phyloP scores from a whole-genome alignment of 2,329 filamentous ascomycete genomes.

The Ophiostoma ips region DNA sequence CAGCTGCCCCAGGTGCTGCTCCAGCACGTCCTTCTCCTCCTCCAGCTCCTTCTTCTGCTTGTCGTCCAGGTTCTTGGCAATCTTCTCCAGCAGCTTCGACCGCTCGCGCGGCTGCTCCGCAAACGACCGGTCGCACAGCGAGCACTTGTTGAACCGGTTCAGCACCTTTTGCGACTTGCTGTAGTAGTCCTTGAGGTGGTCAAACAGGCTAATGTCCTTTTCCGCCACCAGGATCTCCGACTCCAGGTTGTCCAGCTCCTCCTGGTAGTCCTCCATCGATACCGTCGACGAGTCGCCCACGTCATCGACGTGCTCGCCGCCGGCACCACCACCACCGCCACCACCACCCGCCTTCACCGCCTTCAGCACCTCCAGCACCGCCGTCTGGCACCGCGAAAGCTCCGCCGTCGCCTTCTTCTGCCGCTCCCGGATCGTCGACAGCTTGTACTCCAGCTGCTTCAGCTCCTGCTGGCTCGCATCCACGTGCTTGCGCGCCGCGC shows the following conservation, averaged over 20 bases:
- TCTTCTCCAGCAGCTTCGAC: slow-evolving; percentile 50
- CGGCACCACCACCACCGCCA: slow-evolving; percentile 15
- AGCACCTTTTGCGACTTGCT: slow-evolving; percentile 51
- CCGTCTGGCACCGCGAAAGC: slow-evolving; percentile 44
- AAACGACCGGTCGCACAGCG: slow-evolving; percentile 62
- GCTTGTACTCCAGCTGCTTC: slow-evolving; percentile 60
- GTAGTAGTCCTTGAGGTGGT: slow-evolving; percentile 59
- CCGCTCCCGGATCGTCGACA: slow-evolving; percentile 51
- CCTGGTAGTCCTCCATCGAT: slow-evolving; percentile 39
- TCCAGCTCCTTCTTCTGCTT: slow-evolving; percentile 42
- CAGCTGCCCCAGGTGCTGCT: slow-evolving; percentile 42
- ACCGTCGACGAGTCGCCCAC: too few species aligned
- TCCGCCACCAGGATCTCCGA: slow-evolving; percentile 46
- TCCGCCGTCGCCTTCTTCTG: slow-evolving; percentile 51
- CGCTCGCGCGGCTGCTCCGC: slow-evolving; percentile 42
- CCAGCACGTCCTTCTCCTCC: slow-evolving; percentile 44
- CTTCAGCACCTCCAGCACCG: slow-evolving; percentile 35
- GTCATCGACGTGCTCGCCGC: too few species aligned
- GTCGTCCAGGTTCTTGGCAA: slow-evolving; percentile 49
- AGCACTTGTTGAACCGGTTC: slow-evolving; percentile 57
- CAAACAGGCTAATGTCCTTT: slow-evolving; percentile 55
- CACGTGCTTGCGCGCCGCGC: slow-evolving; percentile 53
- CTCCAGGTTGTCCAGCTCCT: slow-evolving; percentile 35
- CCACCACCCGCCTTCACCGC: slow-evolving; percentile 23
- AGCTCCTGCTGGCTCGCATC: slow-evolving; percentile 60